Evolutionary conservation across 257 asterid species (phyloP).

Genomic region (Nemophila menziesii): DNA sequence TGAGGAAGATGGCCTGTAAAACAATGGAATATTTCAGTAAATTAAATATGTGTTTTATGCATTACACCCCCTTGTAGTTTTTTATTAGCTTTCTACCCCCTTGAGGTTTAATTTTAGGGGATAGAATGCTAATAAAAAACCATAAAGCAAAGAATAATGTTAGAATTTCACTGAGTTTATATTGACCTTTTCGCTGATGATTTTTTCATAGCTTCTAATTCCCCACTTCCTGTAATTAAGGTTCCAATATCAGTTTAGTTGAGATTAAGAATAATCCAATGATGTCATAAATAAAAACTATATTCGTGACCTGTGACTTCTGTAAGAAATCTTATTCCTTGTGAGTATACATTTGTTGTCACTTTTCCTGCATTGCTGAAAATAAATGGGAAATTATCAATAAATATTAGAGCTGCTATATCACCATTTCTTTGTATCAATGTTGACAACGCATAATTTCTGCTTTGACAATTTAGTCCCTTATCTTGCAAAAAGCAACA

Average conservation of each 20-base stretch:
- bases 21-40: conserved; percentile 14
- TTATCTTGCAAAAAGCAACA: too few relatives aligned
- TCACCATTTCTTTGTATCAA: too few relatives aligned
- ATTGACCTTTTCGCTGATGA: conserved; percentile 39
- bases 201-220: conserved; percentile 20
- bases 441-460: too few relatives aligned
- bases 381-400: too few relatives aligned
- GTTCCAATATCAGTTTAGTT: conserved; percentile 4
- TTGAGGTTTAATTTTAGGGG: too few relatives aligned
- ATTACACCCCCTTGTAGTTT: too few relatives aligned
- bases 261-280: conserved; percentile 1
- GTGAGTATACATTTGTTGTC: conserved; percentile 71
- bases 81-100: too few relatives aligned
- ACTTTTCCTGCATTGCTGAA: conserved; percentile 75
- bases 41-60: too few relatives aligned
- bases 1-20: conserved; percentile 16
- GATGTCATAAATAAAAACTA: not conserved
- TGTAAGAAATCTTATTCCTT: conserved; percentile 75
- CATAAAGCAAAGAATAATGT: not conserved
- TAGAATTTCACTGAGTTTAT: not conserved
- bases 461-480: too few relatives aligned
- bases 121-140: not conserved
- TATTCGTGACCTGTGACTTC: conserved; percentile 53
- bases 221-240: conserved; percentile 27
- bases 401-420: too few relatives aligned